phyloP scores from a whole-genome alignment of 441 rosid species.

The Pelargonium myrrhifolium region DNA sequence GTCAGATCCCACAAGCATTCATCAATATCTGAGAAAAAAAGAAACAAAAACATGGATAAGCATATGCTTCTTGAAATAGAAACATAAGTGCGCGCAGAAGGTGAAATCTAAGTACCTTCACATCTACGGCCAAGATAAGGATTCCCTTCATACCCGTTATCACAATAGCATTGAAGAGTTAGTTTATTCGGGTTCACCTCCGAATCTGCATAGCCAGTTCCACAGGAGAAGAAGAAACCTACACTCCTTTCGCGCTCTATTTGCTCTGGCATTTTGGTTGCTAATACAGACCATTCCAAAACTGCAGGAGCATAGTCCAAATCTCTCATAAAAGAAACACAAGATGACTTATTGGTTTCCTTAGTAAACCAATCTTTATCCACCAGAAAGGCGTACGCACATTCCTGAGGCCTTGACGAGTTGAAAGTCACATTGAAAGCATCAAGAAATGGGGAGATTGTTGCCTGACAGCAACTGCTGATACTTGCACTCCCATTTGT shows the following conservation, averaged over 20 bases:
- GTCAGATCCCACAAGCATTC: not conserved
- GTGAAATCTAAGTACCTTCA: not conserved
- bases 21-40: not conserved
- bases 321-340: not conserved
- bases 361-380: not conserved
- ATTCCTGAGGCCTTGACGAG: not conserved
- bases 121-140: not conserved
- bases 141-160: not conserved
- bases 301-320: not conserved
- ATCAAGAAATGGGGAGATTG: not conserved
- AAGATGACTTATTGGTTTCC: not conserved
- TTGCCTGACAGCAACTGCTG: not conserved
- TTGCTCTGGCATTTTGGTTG: not conserved
- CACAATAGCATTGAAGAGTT: constrained; percentile 1
- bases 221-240: constrained; percentile 1
- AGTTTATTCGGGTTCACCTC: not conserved
- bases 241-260: not conserved
- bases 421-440: not conserved
- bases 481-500: no score
- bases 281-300: not conserved
- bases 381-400: not conserved
- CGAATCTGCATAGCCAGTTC: not conserved
- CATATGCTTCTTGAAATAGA: no score
- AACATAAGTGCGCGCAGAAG: no score
- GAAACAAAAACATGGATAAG: not conserved